Percentiles rank a stretch among this genome's conserved stretches.
Evolutionary conservation across 108 stramenopile species (phyloP).

Genomic region (Cyclotella distinguenda): DNA sequence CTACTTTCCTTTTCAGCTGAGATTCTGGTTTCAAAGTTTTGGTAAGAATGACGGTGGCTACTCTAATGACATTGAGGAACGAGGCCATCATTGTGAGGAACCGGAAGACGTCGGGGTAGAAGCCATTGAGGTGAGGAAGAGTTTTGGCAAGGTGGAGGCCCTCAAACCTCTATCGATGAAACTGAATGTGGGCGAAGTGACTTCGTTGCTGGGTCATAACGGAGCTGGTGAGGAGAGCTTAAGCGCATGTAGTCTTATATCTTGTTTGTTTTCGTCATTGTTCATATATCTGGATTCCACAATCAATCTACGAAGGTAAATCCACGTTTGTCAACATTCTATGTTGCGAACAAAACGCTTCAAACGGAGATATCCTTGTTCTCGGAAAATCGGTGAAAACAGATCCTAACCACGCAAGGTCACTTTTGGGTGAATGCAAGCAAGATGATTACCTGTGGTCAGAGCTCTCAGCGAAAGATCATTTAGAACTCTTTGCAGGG

Average conservation of each 20-base stretch:
- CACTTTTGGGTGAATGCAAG: conserved; percentile 65
- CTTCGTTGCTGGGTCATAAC: conserved; percentile 54
- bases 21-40: conserved; percentile 38
- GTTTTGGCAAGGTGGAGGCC: conserved; percentile 55
- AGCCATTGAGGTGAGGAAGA: conserved; percentile 39
- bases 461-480: conserved; percentile 80
- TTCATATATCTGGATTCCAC: too few species aligned
- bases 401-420: conserved; percentile 27
- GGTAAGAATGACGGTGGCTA: not conserved
- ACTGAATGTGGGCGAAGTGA: conserved; percentile 51
- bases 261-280: too few species aligned
- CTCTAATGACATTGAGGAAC: not conserved
- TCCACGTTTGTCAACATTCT: conserved; percentile 72
- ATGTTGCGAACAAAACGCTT: conserved; percentile 68
- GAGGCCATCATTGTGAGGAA: not conserved
- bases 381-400: conserved; percentile 39
- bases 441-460: conserved; percentile 88
- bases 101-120: conserved; percentile 26
- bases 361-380: conserved; percentile 58
- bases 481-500: conserved; percentile 81
- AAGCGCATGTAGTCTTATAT: not conserved
- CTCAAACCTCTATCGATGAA: conserved; percentile 49
- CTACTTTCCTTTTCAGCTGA: conserved; percentile 44
- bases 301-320: conserved; percentile 61
- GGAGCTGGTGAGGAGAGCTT: conserved; percentile 15